phyloP scores from a whole-genome alignment of 192 early-diverging fungal species.

The Entomortierella chlamydospora region DNA sequence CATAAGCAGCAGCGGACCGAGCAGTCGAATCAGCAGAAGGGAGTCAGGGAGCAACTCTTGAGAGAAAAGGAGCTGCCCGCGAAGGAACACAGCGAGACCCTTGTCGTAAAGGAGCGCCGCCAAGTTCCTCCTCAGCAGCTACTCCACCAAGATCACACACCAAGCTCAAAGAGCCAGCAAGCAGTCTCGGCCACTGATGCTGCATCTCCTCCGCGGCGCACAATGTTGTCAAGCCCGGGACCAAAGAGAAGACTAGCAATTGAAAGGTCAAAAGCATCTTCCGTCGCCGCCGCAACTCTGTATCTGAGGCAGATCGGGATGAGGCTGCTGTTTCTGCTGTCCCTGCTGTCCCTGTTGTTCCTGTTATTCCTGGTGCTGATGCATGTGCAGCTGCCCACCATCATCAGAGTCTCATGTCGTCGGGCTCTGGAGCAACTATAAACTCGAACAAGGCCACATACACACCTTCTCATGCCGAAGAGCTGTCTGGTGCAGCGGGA shows the following conservation, averaged over 20 bases:
- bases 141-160: too few species aligned
- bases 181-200: neutral
- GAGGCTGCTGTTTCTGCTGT: too few species aligned
- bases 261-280: constrained; percentile 38
- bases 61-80: neutral
- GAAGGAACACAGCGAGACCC: too few species aligned
- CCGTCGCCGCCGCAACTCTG: constrained; percentile 13
- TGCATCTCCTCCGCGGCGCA: too few species aligned
- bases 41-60: neutral
- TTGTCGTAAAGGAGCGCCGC: neutral
- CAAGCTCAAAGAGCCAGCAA: neutral
- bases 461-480: neutral
- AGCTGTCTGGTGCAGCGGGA: neutral
- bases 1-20: neutral
- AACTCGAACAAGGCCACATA: constrained; percentile 1
- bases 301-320: neutral
- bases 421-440: constrained; percentile 8
- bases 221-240: neutral
- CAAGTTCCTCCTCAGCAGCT: neutral
- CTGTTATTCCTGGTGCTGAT: too few species aligned
- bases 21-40: neutral
- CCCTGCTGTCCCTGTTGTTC: too few species aligned
- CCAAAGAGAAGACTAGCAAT: too few species aligned
- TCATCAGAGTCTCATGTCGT: too few species aligned
- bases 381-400: too few species aligned